Conservation (phyloP, 106 monocot species). For the Apostasia shenzhenica region DNA sequence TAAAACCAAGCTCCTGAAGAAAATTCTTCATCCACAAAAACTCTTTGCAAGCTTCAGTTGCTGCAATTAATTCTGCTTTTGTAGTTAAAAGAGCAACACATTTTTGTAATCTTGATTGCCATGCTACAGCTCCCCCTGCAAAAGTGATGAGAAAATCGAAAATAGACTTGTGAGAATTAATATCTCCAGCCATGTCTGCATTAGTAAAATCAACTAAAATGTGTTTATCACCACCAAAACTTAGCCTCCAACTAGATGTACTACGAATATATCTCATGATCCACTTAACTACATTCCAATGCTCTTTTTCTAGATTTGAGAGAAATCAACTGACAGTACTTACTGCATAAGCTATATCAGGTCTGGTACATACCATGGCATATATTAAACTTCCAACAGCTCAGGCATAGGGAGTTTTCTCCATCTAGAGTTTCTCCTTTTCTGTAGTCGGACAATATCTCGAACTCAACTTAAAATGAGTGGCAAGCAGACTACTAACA, state of each 20-base stretch:
- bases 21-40: slow-evolving; percentile 1
- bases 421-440: slow-evolving; percentile 5
- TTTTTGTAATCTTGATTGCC: slow-evolving; percentile 4
- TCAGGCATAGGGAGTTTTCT: neutral
- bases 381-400: slow-evolving; percentile 4
- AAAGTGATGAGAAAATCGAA: neutral
- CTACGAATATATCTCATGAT: neutral
- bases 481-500: neutral
- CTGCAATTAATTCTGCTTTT: neutral
- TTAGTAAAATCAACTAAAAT: neutral
- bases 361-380: slow-evolving; percentile 1
- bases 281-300: neutral
- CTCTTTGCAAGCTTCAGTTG: neutral
- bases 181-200: neutral
- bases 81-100: neutral
- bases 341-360: neutral
- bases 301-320: neutral
- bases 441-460: neutral
- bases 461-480: neutral
- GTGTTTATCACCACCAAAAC: neutral
- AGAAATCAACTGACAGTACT: neutral
- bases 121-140: neutral
- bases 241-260: neutral
- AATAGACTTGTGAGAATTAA: neutral
- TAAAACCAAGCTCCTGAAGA: neutral